Percentiles rank a stretch among this genome's conserved stretches.
Conservation (phyloP, 1,139 yeast genomes). For the Blastobotrys aristatus region DNA sequence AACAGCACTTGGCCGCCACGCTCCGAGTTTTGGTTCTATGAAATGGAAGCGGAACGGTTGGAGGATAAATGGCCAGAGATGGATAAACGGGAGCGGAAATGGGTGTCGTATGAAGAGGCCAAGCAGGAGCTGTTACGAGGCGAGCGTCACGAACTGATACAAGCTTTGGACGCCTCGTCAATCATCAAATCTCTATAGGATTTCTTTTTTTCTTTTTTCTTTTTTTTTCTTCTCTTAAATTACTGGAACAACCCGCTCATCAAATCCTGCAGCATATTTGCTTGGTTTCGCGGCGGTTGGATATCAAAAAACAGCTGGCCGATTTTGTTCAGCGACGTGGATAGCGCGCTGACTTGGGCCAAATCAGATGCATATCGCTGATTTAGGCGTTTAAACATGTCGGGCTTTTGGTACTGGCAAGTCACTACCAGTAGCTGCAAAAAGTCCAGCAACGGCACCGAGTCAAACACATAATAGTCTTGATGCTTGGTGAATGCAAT, state of each 20-base stretch:
- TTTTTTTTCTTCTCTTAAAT: neutral
- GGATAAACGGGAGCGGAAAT: conserved; percentile 53
- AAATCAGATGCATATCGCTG: conserved; percentile 50
- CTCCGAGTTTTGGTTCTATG: conserved; percentile 80
- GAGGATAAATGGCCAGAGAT: conserved; percentile 72
- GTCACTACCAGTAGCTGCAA: conserved; percentile 63
- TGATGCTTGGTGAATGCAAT: conserved; percentile 21
- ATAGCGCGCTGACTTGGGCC: conserved; percentile 39
- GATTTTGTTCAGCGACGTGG: conserved; percentile 30
- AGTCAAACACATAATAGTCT: conserved; percentile 25
- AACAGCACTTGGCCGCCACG: conserved; percentile 46
- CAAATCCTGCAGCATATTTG: conserved; percentile 72
- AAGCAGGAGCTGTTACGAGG: conserved; percentile 53
- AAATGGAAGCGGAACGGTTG: conserved; percentile 56
- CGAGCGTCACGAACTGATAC: conserved; percentile 63
- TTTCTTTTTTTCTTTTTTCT: neutral
- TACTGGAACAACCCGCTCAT: conserved; percentile 68
- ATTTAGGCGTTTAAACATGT: conserved; percentile 49
- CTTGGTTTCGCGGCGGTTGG: conserved; percentile 46
- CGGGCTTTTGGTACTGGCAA: conserved; percentile 50
- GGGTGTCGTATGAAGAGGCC: conserved; percentile 77
- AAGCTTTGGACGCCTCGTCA: conserved; percentile 55
- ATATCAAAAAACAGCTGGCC: conserved; percentile 58
- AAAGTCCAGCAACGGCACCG: conserved; percentile 51
- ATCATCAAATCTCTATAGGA: conserved; percentile 13